Conservation (phyloP, 257 asterid genomes). For the Solanum sejunctum region DNA sequence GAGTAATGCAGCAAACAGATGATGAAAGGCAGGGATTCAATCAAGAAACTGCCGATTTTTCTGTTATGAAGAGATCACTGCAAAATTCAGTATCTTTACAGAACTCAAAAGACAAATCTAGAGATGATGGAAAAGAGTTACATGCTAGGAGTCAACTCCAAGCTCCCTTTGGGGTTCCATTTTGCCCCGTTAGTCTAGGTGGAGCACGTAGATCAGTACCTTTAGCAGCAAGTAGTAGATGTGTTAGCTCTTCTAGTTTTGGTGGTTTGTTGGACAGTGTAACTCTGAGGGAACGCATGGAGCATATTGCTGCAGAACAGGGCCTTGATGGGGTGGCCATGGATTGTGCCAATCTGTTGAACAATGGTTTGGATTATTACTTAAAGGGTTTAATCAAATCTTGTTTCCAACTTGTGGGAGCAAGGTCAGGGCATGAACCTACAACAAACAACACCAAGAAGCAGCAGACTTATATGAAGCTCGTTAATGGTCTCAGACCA, state of each 20-base stretch:
- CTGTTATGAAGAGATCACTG: slow-evolving; percentile 18
- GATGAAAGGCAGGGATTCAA: slow-evolving; percentile 7
- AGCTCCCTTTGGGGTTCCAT: slow-evolving; percentile 84
- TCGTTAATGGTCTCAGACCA: slow-evolving; percentile 53
- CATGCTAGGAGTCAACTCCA: slow-evolving; percentile 43
- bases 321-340: slow-evolving; percentile 71
- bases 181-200: slow-evolving; percentile 53
- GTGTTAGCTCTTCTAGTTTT: slow-evolving; percentile 23
- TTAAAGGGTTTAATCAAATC: slow-evolving; percentile 56
- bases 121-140: slow-evolving; percentile 28
- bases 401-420: slow-evolving; percentile 45
- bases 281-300: slow-evolving; percentile 58
- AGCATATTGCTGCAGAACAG: slow-evolving; percentile 53
- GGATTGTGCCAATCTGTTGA: slow-evolving; percentile 65
- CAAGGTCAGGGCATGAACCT: slow-evolving; percentile 36
- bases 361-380: slow-evolving; percentile 64
- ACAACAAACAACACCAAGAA: slow-evolving; percentile 21
- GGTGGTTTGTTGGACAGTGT: slow-evolving; percentile 52
- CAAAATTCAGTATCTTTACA: slow-evolving; percentile 31
- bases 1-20: slow-evolving; percentile 4
- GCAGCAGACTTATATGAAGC: slow-evolving; percentile 29
- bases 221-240: slow-evolving; percentile 28
- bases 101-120: slow-evolving; percentile 23
- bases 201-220: slow-evolving; percentile 51
- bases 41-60: slow-evolving; percentile 17